Base-by-base conservation (phyloP, 148 eudicot species). In the Amaranthus cruentus region DNA sequence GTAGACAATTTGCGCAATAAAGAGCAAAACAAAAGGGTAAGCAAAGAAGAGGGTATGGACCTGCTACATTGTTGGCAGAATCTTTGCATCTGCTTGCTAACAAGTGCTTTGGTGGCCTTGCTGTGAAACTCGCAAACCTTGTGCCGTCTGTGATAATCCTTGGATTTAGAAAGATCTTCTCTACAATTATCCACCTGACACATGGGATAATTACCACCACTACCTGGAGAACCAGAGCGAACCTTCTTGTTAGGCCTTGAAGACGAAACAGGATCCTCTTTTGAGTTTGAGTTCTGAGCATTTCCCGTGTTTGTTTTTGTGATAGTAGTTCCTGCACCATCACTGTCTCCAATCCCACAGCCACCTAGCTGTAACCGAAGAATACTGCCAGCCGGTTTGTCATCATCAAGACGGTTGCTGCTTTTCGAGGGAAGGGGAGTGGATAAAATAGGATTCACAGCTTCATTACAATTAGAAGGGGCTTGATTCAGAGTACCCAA, bases 51-150 rank as follows among this genome's bases (percentile, higher is more conserved):
- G 12, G 53, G 10, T 51, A 14, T 13, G 44, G 72, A 90, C 97
- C 97, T 88, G 89, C 97, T 91, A 73, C 97, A 91, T 80, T 91
- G 97, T 77, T 91, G 97, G 74, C 97, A 91, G 71, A 91, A 91
- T 79, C 97, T 82, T 76, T 91, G 97, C 94, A 89, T 88, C 80
- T 87, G 94, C 71, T 86, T 89, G 61, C 90, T 89, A 52, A 91
- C 94, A 53, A 86, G 69, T 54, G 89, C 89, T 60, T 88, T 81
- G 49, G 80, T 79, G 59, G 94, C 88, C 78, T 91, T 91, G 79
- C 92, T 89, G 74, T 91, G 97, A 65, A 83, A 74, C 77, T 85
- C 90, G 68, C 97, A 91, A 62, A 91, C 97, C 85, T 91, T 91
- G 65, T 91, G 97, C 8, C 97, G 85, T 65, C 97, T 62, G 64